phyloP scores from a whole-genome alignment of 352 stramenopile genomes.

The Globisporangium carolinianum region DNA sequence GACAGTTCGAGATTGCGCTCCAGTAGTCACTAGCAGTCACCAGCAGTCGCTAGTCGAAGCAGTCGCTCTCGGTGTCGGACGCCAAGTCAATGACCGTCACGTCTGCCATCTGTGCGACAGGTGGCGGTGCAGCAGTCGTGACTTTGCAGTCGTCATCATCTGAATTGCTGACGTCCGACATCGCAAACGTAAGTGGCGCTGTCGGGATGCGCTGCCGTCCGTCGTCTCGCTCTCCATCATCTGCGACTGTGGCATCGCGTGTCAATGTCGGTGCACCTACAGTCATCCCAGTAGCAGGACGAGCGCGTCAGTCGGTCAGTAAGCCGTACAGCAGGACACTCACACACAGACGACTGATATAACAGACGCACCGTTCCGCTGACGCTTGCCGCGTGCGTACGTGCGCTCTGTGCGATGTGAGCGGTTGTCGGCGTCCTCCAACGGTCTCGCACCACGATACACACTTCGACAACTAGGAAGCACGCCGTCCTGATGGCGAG shows the following conservation, averaged over 20 bases:
- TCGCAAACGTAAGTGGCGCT: constrained; percentile 4
- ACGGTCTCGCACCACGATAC: background rate
- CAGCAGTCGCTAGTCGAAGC: background rate
- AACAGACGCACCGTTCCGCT: background rate
- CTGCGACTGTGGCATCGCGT: no score
- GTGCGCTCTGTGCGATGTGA: background rate
- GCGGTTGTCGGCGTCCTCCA: background rate
- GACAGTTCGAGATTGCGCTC: constrained; percentile 68
- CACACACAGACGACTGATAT: background rate
- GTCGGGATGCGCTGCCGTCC: constrained; percentile 1
- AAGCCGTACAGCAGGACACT: background rate
- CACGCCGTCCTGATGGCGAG: no score
- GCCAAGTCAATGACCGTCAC: constrained; percentile 38
- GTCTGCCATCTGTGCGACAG: constrained; percentile 2
- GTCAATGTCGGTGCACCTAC: no score
- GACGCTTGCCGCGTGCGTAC: constrained; percentile 2
- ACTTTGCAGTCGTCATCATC: constrained; percentile 9
- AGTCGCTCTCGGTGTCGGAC: constrained; percentile 36
- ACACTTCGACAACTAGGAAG: no score
- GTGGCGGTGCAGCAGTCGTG: background rate
- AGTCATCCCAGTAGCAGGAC: background rate
- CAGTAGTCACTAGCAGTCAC: constrained; percentile 15
- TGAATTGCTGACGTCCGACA: constrained; percentile 16
- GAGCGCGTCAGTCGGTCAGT: background rate
- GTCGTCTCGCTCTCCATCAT: background rate